Base-by-base conservation (phyloP, 768 basidiomycete species). In the Pulveroboletus sp. region DNA sequence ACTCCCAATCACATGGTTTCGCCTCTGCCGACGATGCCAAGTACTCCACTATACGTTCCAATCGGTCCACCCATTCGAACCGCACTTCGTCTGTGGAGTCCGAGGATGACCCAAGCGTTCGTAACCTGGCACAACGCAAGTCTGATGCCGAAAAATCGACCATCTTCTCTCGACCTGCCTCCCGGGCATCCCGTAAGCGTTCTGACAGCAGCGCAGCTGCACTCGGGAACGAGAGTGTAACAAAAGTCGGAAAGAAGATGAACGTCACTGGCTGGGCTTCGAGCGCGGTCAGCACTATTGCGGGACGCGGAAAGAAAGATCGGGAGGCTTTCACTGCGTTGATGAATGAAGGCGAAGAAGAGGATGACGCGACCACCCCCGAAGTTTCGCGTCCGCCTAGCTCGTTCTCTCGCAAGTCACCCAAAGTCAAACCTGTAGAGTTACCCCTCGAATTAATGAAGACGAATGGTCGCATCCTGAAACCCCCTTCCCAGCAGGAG, bases 101-200 rank as follows among this genome's bases (percentile, higher is more conserved):
- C 5, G 75, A 70, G 11, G 71, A 72, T 6, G 72, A 72, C 12
- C 43, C 48, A 0, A 47, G 59, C 1, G 21, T 32, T 38, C 56
- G 46, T 44, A 59, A 54, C 1, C 52, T 57, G 2, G 40, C 60
- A n/a, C 71, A 73, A 38, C 68, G 70, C 17, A 76, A 72, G 35
- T 76, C 80, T 2, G 71, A 72, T 19, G 61, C 69, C 11, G 70
- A 70, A 19, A 73, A 61, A 47, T 64, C 72, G 9, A 59, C 69
- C 1, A 80, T 78, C 4, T 74, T 72, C 1, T 85, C 84, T 3
- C 78, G 85, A 9, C 71, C 83, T 1, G 50, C 72, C 2, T 86
- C 82, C 4, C 72, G 78, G n/a, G 62, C 78, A n/a, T 82, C 83
- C 2, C 75, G 85, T 35, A 84, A 80, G 59, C 79, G 87, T 5